These are phyloP conservation scores for Claviceps fusiformis DNA, from an alignment of 2,329 filamentous ascomycete genomes.

Conservation along the genomic window DNA sequence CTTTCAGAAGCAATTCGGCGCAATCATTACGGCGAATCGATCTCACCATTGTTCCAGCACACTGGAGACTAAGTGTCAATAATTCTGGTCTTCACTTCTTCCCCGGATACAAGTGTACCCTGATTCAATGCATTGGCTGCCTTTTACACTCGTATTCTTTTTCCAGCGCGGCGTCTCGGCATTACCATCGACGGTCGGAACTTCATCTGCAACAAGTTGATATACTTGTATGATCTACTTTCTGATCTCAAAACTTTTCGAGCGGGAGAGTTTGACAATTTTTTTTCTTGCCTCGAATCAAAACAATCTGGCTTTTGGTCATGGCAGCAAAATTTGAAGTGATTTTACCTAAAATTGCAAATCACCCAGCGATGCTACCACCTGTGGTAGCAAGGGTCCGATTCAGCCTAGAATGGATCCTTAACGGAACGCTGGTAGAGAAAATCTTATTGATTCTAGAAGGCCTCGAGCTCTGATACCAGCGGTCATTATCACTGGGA, in stretches of 20 bases:
- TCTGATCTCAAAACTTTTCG: background rate
- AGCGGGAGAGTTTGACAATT: background rate
- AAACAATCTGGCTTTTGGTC: background rate
- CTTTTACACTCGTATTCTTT: constrained; percentile 1
- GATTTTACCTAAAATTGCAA: background rate
- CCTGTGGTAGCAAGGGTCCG: constrained; percentile 57
- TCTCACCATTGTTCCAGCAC: constrained; percentile 56
- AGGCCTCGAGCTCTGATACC: constrained; percentile 20
- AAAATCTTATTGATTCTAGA: constrained; percentile 22
- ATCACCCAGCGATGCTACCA: constrained; percentile 58
- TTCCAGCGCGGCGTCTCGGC: constrained; percentile 24
- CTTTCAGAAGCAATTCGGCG: constrained; percentile 85
- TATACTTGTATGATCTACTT: background rate
- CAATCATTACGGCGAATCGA: constrained; percentile 90
- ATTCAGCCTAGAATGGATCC: constrained; percentile 54
- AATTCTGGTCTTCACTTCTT: background rate
- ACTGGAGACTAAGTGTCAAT: constrained; percentile 34
- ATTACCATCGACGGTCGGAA: constrained; percentile 1
- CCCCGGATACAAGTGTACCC: constrained; percentile 2
- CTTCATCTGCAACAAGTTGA: background rate
- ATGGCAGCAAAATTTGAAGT: background rate
- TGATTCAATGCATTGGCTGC: background rate
- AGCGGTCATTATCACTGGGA: constrained; percentile 13
- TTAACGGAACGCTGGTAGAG: constrained; percentile 79
- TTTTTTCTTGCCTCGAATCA: background rate